Percentiles rank a stretch among this genome's conserved stretches.
These are phyloP conservation scores for Lentinula sp. DNA, from an alignment of 768 basidiomycete genomes.

Conservation along the genomic window DNA sequence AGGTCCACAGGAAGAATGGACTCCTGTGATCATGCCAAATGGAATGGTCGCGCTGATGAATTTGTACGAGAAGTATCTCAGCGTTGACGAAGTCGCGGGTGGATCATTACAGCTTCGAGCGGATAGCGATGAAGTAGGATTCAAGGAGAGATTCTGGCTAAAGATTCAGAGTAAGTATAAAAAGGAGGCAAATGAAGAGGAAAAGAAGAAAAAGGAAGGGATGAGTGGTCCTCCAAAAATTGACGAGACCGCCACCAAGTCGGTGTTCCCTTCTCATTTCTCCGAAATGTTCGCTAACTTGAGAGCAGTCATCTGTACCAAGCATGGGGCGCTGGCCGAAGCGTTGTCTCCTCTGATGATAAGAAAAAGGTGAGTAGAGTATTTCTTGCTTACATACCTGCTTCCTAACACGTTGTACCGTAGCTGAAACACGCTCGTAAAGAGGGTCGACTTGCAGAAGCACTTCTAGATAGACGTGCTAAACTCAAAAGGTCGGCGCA, in stretches of 20 bases:
- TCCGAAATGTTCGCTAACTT: constrained; percentile 4
- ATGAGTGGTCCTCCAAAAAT: constrained; percentile 39
- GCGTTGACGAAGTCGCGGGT: constrained; percentile 83
- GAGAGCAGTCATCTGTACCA: constrained; percentile 60
- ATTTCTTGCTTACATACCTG: constrained; percentile 1
- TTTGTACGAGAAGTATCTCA: constrained; percentile 83
- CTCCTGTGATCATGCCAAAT: constrained; percentile 68
- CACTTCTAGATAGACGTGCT: constrained; percentile 69
- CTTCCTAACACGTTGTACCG: constrained; percentile 5
- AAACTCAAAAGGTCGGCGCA: constrained; percentile 72
- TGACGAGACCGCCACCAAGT: constrained; percentile 76
- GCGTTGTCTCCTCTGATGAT: constrained; percentile 63
- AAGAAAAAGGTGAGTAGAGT: constrained; percentile 55
- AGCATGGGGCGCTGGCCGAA: constrained; percentile 79
- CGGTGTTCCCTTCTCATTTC: constrained; percentile 21
- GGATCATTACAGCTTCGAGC: constrained; percentile 72
- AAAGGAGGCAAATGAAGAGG: constrained; percentile 74
- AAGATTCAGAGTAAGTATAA: constrained; percentile 89
- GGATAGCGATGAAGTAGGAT: constrained; percentile 82
- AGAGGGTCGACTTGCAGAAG: constrained; percentile 77
- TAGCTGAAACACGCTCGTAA: constrained; percentile 76
- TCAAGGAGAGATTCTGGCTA: constrained; percentile 81
- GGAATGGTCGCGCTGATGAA: constrained; percentile 88
- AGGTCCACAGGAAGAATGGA: constrained; percentile 94
- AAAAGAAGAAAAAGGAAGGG: constrained; percentile 65